These are phyloP conservation scores for Trichoderma asperelloides DNA, from an alignment of 495 filamentous ascomycete species.

Conservation along the genomic window DNA sequence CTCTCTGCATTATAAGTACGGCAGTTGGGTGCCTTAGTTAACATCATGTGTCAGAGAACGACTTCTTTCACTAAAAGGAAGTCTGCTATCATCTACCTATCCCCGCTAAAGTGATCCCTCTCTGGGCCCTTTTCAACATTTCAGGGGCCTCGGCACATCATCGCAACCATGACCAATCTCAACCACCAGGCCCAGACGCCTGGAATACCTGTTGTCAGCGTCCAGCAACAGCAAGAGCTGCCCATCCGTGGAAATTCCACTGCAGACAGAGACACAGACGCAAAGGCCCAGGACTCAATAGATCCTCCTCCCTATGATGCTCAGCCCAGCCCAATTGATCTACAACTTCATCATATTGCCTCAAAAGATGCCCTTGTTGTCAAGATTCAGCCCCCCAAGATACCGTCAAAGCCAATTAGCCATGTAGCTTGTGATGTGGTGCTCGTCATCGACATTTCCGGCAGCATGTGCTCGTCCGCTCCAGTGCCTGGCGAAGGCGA, in stretches of 20 bases:
- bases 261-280: too few species aligned
- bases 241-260: not conserved
- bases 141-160: not conserved
- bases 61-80: not conserved
- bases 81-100: not conserved
- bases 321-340: conserved; percentile 6
- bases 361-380: conserved; percentile 26
- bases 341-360: conserved; percentile 25
- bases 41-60: not conserved
- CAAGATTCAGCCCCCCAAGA: conserved; percentile 26
- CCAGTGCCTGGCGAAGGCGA: conserved; percentile 23
- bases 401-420: conserved; percentile 16
- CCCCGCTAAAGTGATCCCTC: not conserved
- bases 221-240: not conserved
- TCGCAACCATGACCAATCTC: not conserved
- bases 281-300: too few species aligned
- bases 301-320: not conserved
- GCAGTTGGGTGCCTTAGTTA: not conserved
- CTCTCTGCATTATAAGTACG: conserved; percentile 4
- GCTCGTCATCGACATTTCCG: conserved; percentile 38
- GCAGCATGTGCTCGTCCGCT: conserved; percentile 30
- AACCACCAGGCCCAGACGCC: not conserved
- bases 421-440: conserved; percentile 38
- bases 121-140: not conserved
- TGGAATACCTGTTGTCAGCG: not conserved